A percentile compares a stretch with the other conserved stretches of the same genome.
phyloP scores from a whole-genome alignment of 768 basidiomycete genomes.

The Boletus tomentosulus region DNA sequence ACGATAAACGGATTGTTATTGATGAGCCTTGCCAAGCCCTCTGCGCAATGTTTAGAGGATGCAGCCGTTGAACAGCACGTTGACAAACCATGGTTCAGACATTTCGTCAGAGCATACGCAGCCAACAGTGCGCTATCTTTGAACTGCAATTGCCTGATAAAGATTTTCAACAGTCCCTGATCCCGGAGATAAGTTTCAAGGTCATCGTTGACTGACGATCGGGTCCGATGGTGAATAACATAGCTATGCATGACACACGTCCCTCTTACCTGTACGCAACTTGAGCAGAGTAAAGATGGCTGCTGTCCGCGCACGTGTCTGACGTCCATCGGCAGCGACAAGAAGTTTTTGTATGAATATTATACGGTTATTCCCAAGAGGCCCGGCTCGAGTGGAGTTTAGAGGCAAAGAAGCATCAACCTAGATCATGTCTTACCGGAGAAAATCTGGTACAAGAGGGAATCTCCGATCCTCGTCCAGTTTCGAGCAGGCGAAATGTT shows the following conservation, averaged over 20 bases:
- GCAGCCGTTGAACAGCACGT: not conserved
- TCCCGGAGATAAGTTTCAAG: conserved; percentile 2
- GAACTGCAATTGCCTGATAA: conserved; percentile 10
- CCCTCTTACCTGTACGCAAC: conserved; percentile 3
- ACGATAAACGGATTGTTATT: conserved; percentile 1
- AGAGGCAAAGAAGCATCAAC: not conserved
- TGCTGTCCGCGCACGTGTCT: conserved; percentile 9
- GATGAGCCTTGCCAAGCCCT: not conserved
- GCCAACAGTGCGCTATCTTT: conserved; percentile 13
- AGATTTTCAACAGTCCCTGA: conserved; percentile 1
- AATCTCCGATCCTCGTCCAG: conserved; percentile 13
- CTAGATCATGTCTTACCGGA: not conserved
- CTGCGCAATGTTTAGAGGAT: not conserved
- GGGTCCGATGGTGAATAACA: not conserved
- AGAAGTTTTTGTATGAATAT: conserved; percentile 11
- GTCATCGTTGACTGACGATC: conserved; percentile 1
- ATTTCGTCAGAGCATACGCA: conserved; percentile 14
- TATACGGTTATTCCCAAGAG: conserved; percentile 2
- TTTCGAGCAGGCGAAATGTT: conserved; percentile 11
- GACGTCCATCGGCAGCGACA: conserved; percentile 1
- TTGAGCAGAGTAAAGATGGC: conserved; percentile 14
- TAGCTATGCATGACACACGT: not conserved
- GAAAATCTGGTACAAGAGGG: conserved; percentile 7
- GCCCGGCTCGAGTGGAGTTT: not conserved
- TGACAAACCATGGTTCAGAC: conserved; percentile 6